Conservation (phyloP, 1,284 basidiomycete genomes). For the Pyrrhoderma lamaoense region DNA sequence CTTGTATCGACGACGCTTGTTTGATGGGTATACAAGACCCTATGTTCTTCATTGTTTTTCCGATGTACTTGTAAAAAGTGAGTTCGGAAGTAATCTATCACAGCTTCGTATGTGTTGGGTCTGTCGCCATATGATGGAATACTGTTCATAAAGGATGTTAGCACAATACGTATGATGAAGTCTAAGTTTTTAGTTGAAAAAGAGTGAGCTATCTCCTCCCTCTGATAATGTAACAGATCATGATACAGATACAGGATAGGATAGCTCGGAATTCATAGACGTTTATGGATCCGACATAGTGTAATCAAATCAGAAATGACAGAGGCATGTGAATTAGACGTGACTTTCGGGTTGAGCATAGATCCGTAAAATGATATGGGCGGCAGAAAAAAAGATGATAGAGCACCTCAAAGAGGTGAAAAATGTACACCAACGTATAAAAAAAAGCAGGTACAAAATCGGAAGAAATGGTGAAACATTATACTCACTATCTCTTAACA, state of each 20-base stretch:
- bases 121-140: conserved; percentile 78
- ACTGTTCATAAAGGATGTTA: too few relatives aligned
- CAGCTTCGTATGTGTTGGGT: conserved; percentile 69
- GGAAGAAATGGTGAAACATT: neutral
- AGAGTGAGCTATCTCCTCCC: too few relatives aligned
- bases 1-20: conserved; percentile 78
- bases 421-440: neutral
- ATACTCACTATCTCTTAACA: conserved; percentile 70
- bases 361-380: too few relatives aligned
- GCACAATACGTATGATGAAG: too few relatives aligned
- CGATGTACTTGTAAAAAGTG: conserved; percentile 78
- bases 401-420: neutral
- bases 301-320: too few relatives aligned
- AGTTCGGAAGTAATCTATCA: conserved; percentile 75
- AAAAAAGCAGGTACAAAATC: neutral
- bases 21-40: conserved; percentile 72
- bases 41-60: conserved; percentile 67
- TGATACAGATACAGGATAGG: too few relatives aligned
- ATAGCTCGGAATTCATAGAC: too few relatives aligned
- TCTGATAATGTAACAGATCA: too few relatives aligned
- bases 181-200: too few relatives aligned
- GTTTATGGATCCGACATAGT: too few relatives aligned
- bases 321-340: too few relatives aligned
- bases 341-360: too few relatives aligned
- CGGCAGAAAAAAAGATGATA: neutral